Percentiles rank a stretch among this genome's conserved stretches.
phyloP scores from a whole-genome alignment of 1,139 yeast genomes.

The Yamadazyma dushanensis region DNA sequence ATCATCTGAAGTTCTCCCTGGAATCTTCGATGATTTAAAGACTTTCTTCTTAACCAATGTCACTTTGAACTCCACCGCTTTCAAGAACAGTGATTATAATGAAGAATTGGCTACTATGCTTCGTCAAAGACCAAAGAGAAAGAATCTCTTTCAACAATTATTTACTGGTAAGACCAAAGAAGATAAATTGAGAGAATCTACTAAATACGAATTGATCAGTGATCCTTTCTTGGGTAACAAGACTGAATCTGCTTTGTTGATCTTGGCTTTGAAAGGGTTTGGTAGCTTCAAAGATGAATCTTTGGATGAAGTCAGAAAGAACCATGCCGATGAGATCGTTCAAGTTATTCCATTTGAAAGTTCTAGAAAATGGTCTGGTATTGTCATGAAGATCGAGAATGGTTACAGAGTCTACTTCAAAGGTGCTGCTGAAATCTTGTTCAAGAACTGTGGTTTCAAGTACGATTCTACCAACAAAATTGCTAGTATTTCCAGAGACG shows the following conservation, averaged over 20 bases:
- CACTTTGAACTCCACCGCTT: slow-evolving; percentile 82
- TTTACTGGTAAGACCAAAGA: slow-evolving; percentile 16
- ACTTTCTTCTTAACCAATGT: slow-evolving; percentile 58
- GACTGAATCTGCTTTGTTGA: slow-evolving; percentile 86
- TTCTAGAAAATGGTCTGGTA: slow-evolving; percentile 88
- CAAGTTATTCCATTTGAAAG: slow-evolving; percentile 92
- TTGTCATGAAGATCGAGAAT: slow-evolving; percentile 53
- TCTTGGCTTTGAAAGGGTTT: slow-evolving; percentile 62
- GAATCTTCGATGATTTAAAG: slow-evolving; percentile 33
- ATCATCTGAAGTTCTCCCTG: slow-evolving; percentile 32
- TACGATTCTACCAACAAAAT: slow-evolving; percentile 19
- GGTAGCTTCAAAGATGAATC: slow-evolving; percentile 38
- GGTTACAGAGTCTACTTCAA: slow-evolving; percentile 70
- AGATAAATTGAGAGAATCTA: slow-evolving; percentile 21
- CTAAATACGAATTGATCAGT: slow-evolving; percentile 21
- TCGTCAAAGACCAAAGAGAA: slow-evolving; percentile 29
- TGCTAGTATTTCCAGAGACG: slow-evolving; percentile 25
- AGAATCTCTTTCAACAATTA: slow-evolving; percentile 24
- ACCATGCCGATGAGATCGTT: slow-evolving; percentile 43
- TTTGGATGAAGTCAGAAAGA: slow-evolving; percentile 41
- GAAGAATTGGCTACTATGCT: slow-evolving; percentile 34
- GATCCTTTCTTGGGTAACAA: slow-evolving; percentile 86
- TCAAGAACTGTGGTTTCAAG: slow-evolving; percentile 56
- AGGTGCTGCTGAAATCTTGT: slow-evolving; percentile 93
- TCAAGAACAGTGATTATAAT: slow-evolving; percentile 58